Conservation (phyloP, 768 basidiomycete genomes). For the Serendipita sp. region DNA sequence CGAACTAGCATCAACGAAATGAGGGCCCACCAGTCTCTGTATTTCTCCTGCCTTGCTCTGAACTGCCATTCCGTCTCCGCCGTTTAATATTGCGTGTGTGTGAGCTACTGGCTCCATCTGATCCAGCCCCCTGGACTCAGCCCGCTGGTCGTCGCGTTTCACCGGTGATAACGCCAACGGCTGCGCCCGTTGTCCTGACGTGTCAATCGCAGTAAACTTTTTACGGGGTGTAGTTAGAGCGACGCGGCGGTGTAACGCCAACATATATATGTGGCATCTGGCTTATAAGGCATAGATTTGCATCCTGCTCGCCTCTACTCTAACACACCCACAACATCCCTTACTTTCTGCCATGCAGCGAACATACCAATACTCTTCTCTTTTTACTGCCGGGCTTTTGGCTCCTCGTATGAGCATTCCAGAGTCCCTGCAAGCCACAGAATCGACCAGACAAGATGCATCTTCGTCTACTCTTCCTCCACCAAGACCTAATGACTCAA, state of each 20-base stretch:
- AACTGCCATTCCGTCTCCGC: too few relatives aligned
- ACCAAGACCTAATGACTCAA: background rate
- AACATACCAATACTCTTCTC: slow-evolving; percentile 6
- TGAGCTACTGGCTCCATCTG: too few relatives aligned
- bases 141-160: background rate
- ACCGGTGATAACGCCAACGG: background rate
- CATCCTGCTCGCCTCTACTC: background rate
- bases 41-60: too few relatives aligned
- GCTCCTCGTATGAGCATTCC: background rate
- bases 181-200: too few relatives aligned
- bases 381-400: background rate
- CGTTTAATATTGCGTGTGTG: too few relatives aligned
- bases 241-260: too few relatives aligned
- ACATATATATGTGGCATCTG: too few relatives aligned
- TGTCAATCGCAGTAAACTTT: too few relatives aligned
- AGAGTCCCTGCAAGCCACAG: background rate
- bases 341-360: background rate
- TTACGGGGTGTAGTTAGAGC: too few relatives aligned
- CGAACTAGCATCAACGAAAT: slow-evolving; percentile 26
- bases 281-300: too few relatives aligned
- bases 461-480: background rate
- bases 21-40: background rate
- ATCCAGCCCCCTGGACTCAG: background rate
- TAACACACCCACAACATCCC: background rate
- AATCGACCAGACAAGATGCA: background rate